Evolutionary conservation across 2,329 filamentous ascomycete genomes (phyloP).

Genomic region (Aspergillus oerlinghausenensis): DNA sequence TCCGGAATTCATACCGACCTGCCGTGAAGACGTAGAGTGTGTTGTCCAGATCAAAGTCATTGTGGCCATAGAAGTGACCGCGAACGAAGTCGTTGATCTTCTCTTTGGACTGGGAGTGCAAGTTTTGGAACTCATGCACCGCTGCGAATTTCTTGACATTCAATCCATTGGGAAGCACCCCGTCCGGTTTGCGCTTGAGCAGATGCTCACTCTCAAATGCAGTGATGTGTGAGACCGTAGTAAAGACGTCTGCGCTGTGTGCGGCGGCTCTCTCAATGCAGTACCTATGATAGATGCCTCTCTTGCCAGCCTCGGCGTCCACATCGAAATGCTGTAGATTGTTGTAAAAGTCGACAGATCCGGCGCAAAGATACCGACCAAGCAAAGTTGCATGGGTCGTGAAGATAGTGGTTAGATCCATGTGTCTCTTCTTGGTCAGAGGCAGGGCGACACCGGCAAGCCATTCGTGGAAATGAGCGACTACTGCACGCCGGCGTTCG

Average conservation of each 20-base stretch:
- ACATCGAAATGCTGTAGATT: constrained; percentile 96
- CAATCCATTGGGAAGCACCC: constrained; percentile 90
- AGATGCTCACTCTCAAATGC: constrained; percentile 97
- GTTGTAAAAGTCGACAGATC: constrained; percentile 98
- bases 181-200: constrained; percentile 94
- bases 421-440: constrained; percentile 85
- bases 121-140: constrained; percentile 97
- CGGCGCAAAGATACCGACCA: constrained; percentile 92
- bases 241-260: constrained; percentile 93
- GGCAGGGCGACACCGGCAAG: constrained; percentile 89
- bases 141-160: constrained; percentile 99
- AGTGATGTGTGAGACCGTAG: constrained; percentile 96
- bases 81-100: constrained; percentile 98
- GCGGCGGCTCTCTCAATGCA: constrained; percentile 94
- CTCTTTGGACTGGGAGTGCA: constrained; percentile 93
- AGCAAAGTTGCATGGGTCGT: constrained; percentile 95
- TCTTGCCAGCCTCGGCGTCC: constrained; percentile 92
- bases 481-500: constrained; percentile 85
- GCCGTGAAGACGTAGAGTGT: constrained; percentile 97
- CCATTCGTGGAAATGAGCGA: constrained; percentile 99
- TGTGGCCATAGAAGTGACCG: constrained; percentile 97
- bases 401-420: constrained; percentile 97
- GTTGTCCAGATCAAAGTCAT: constrained; percentile 94
- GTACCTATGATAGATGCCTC: constrained; percentile 97
- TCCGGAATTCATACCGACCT: constrained; percentile 94